phyloP scores from a whole-genome alignment of 2,329 filamentous ascomycete species.

The Fonsecaea erecta region DNA sequence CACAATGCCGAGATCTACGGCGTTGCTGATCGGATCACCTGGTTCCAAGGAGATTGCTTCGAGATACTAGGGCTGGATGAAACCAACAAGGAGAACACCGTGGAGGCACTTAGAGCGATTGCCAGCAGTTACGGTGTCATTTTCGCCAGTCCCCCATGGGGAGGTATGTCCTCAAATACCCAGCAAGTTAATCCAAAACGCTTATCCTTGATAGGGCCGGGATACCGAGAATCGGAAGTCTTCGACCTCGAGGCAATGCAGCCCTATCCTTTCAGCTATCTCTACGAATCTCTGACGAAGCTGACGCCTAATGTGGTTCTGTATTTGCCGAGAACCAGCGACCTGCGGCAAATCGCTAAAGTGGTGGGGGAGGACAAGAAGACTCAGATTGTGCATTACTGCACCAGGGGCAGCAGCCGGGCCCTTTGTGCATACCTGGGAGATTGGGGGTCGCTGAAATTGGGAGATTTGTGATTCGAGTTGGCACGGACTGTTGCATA shows the following conservation, averaged over 20 bases:
- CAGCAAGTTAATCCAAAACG: background rate
- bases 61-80: slow-evolving; percentile 61
- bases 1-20: slow-evolving; percentile 88
- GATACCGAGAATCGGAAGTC: slow-evolving; percentile 68
- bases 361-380: slow-evolving; percentile 56
- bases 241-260: slow-evolving; percentile 87
- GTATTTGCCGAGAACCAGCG: slow-evolving; percentile 83
- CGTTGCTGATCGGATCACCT: slow-evolving; percentile 76
- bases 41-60: slow-evolving; percentile 87
- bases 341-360: slow-evolving; percentile 76
- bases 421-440: slow-evolving; percentile 66
- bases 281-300: slow-evolving; percentile 66
- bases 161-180: slow-evolving; percentile 54
- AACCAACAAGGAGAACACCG: slow-evolving; percentile 22
- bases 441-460: slow-evolving; percentile 27
- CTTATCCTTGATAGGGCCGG: slow-evolving; percentile 55
- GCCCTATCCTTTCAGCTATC: slow-evolving; percentile 73
- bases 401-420: slow-evolving; percentile 87
- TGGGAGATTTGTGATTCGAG: slow-evolving; percentile 10
- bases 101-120: slow-evolving; percentile 52
- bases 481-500: background rate
- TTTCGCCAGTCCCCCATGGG: slow-evolving; percentile 77
- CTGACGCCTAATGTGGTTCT: slow-evolving; percentile 65
- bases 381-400: slow-evolving; percentile 84
- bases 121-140: slow-evolving; percentile 60